Conservation (phyloP, 139 green algal species). For the Closterium sp. region DNA sequence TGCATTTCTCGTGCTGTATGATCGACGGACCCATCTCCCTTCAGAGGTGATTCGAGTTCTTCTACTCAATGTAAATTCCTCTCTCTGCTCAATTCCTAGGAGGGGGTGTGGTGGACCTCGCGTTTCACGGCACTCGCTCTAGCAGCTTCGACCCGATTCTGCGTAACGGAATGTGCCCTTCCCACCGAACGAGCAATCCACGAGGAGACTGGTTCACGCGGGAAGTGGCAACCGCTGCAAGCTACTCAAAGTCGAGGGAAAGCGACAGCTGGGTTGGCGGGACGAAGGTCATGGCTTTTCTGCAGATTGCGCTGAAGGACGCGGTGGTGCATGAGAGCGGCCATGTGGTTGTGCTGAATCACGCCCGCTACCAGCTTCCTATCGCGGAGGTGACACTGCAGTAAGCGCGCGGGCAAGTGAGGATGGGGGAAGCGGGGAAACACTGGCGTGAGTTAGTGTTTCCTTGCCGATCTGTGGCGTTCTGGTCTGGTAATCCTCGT, state of each 20-base stretch:
- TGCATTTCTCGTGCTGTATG: not conserved
- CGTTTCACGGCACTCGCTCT: not conserved
- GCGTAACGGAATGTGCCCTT: not conserved
- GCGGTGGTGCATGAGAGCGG: not conserved
- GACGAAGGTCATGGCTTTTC: not conserved
- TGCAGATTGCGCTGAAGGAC: not conserved
- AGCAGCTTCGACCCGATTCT: not conserved
- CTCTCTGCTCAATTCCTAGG: not conserved
- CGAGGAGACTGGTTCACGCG: not conserved
- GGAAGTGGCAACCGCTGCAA: not conserved
- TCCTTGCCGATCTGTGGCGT: no score
- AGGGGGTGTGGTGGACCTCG: no score
- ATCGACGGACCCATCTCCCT: no score
- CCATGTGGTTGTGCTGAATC: not conserved
- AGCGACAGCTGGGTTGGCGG: not conserved
- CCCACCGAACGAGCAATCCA: not conserved
- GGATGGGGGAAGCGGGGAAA: no score
- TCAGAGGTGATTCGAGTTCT: not conserved
- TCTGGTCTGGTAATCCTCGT: no score
- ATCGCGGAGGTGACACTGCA: not conserved
- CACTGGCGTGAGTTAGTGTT: no score
- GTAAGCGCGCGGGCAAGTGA: not conserved
- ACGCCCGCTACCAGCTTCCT: not conserved
- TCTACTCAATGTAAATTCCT: no score
- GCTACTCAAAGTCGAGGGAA: not conserved